Evolutionary conservation across 2,329 filamentous ascomycete species (phyloP).

Genomic region (Chaetothyriales sp.): DNA sequence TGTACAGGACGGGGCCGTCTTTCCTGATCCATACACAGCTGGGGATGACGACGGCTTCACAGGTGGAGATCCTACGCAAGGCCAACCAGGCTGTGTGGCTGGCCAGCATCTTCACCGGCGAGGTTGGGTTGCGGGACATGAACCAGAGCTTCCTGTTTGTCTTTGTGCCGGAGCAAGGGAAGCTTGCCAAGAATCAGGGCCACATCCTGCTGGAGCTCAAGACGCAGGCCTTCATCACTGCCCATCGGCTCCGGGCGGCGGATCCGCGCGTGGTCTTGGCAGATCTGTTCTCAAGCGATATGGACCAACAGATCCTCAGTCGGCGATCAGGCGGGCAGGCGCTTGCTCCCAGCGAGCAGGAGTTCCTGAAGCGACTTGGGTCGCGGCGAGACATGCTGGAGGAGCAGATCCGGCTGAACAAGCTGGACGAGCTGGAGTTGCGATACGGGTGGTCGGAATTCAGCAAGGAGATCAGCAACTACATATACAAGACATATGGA

Average conservation of each 20-base stretch:
- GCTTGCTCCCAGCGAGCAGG: conserved; percentile 44
- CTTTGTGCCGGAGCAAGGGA: conserved; percentile 46
- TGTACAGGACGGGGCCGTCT: conserved; percentile 43
- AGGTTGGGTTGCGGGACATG: conserved; percentile 50
- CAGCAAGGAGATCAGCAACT: conserved; percentile 43
- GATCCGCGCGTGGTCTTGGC: conserved; percentile 43
- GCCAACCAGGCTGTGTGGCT: conserved; percentile 54
- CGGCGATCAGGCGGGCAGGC: conserved; percentile 41
- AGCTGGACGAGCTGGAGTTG: conserved; percentile 38
- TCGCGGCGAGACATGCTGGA: conserved; percentile 45
- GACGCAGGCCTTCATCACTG: conserved; percentile 53
- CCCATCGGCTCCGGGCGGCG: conserved; percentile 42
- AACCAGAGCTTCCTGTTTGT: conserved; percentile 51
- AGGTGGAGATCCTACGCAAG: conserved; percentile 48
- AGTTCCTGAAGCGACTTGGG: conserved; percentile 43
- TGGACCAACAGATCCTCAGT: conserved; percentile 40
- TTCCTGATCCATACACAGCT: conserved; percentile 44
- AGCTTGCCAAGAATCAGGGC: conserved; percentile 46
- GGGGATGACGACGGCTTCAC: conserved; percentile 36
- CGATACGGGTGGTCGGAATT: conserved; percentile 54
- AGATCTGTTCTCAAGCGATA: conserved; percentile 45
- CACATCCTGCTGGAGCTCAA: conserved; percentile 51
- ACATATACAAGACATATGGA: conserved; percentile 47
- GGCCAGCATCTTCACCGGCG: conserved; percentile 49
- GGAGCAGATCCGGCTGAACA: conserved; percentile 39